Base-by-base conservation (phyloP, 345 rosid species). In the Angophora floribunda region DNA sequence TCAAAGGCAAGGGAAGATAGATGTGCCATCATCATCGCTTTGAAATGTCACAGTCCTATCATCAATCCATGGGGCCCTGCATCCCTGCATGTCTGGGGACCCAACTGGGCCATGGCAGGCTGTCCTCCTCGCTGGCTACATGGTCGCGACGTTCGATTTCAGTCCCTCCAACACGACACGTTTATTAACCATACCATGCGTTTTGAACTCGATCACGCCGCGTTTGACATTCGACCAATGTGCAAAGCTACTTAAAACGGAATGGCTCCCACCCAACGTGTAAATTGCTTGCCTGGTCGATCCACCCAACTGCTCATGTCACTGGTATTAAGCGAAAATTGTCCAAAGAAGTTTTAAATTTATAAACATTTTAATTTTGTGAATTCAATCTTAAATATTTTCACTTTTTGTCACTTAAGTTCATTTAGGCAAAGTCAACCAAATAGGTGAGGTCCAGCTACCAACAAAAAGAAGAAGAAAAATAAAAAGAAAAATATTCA, bases 201-300 rank as follows among this genome's bases (percentile, higher is more conserved):
- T 70, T 17, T 32, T 32, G 10, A 7, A 32, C 24, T 32, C 1
- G 7, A 70, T 32, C 1, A 1, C 12, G 17, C 1, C 2, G 4
- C 22, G 2, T 5, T 1, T 30, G 0, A 0, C 6, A 14, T 65
- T 9, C 1, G 2, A 70, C 16, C 0, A 1, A 55, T 55, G 2
- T 0, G 0, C 9, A 9, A 55, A 70, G 80, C 80, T 1, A 32
- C 4, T 32, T 4, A 32, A 70, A 16, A 16, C 0, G 3, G 22
- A 10, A 16, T 8, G 32, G 4, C 2, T 70, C 45, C 6, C 2
- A 1, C 22, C 6, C 5, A 8, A 0, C 5, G 9, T 32, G 22
- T 32, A 32, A 67, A 67, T 67, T 67, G 79, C 44, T 67, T 15
- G 44, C 7, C 6, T 2, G 5, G 8, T 65, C 17, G 1, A 65